phyloP scores from a whole-genome alignment of 768 basidiomycete genomes.

The Lentinula aciculospora region DNA sequence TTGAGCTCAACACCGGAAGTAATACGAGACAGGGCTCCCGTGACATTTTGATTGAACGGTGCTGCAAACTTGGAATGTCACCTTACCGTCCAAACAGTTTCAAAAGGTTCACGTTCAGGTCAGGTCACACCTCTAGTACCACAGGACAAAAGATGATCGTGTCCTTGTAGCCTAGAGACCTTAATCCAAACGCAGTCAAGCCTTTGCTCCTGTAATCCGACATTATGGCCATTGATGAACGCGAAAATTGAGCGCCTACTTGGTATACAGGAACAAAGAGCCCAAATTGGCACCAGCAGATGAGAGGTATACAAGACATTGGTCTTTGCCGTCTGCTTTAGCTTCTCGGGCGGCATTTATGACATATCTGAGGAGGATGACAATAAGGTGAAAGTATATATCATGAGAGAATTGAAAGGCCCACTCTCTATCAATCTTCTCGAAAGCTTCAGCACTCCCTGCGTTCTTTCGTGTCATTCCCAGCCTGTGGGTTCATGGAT shows the following conservation, averaged over 20 bases:
- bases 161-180: constrained; percentile 63
- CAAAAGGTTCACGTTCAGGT: constrained; percentile 29
- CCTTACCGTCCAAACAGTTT: constrained; percentile 35
- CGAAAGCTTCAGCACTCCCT: constrained; percentile 60
- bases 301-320: constrained; percentile 68
- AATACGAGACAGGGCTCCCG: constrained; percentile 30
- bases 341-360: constrained; percentile 66
- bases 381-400: background rate
- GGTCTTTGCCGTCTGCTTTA: constrained; percentile 40
- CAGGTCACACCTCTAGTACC: constrained; percentile 22
- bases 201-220: constrained; percentile 56
- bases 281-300: constrained; percentile 40
- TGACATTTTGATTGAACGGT: constrained; percentile 14
- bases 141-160: constrained; percentile 67
- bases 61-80: background rate
- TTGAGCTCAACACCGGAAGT: constrained; percentile 36
- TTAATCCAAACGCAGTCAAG: constrained; percentile 63
- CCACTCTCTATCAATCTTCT: constrained; percentile 74
- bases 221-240: background rate
- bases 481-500: constrained; percentile 31
- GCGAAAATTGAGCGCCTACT: too few species aligned
- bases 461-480: constrained; percentile 61
- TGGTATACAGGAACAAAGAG: constrained; percentile 48
- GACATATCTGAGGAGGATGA: constrained; percentile 52
- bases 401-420: constrained; percentile 15